Percentiles rank a stretch among this genome's conserved stretches.
Conservation (phyloP, 78 protist species). For the Dictyostelium capitatum region DNA sequence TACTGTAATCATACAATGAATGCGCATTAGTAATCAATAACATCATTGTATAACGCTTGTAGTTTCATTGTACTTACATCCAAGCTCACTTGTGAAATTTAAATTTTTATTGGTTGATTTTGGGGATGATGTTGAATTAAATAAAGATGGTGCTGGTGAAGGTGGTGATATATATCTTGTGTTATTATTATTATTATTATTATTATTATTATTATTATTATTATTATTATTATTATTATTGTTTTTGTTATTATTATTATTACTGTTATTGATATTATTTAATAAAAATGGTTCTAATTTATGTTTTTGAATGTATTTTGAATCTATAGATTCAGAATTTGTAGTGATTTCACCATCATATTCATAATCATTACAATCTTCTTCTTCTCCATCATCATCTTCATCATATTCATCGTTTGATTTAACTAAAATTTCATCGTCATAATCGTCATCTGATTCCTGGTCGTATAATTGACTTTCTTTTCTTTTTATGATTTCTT, state of each 20-base stretch:
- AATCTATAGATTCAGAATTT: background rate
- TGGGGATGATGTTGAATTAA: no score
- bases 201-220: slow-evolving; percentile 13
- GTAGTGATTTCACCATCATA: background rate
- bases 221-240: slow-evolving; percentile 4
- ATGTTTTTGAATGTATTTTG: background rate
- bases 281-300: background rate
- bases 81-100: no score
- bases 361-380: background rate
- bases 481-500: background rate
- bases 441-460: background rate
- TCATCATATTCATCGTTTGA: background rate
- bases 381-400: background rate
- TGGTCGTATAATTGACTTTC: background rate
- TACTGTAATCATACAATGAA: background rate
- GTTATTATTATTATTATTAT: background rate
- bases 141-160: no score
- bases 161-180: no score
- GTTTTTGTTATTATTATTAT: slow-evolving; percentile 3
- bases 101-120: no score
- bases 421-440: background rate
- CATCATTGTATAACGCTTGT: no score
- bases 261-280: background rate
- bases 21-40: no score
- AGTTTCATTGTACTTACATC: no score